A percentile compares a stretch with the other conserved stretches of the same genome.
Conservation (phyloP, 1,139 yeast species). For the Entelexis paramagnoliae region DNA sequence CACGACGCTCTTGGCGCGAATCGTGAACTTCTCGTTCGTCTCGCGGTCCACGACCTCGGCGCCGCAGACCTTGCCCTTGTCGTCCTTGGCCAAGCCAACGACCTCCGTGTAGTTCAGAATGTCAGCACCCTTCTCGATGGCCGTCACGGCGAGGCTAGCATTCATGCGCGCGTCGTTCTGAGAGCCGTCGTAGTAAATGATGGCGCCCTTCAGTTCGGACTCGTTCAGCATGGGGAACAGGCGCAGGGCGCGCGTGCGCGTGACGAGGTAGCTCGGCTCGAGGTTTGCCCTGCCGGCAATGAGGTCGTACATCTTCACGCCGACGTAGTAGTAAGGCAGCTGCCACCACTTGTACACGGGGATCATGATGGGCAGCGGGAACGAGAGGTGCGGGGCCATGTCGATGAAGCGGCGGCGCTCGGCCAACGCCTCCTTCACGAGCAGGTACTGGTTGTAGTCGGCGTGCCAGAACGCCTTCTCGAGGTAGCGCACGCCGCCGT, state of each 20-base stretch:
- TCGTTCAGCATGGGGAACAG: slow-evolving; percentile 83
- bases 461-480: slow-evolving; percentile 85
- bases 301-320: slow-evolving; percentile 86
- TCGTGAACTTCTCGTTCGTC: slow-evolving; percentile 24
- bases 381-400: slow-evolving; percentile 87
- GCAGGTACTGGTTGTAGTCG: slow-evolving; percentile 81
- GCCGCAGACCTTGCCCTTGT: slow-evolving; percentile 53
- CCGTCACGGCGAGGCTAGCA: slow-evolving; percentile 74
- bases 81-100: slow-evolving; percentile 57
- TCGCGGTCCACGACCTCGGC: slow-evolving; percentile 68
- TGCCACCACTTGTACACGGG: slow-evolving; percentile 97
- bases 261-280: slow-evolving; percentile 64
- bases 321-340: slow-evolving; percentile 85
- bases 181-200: slow-evolving; percentile 91
- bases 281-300: slow-evolving; percentile 86
- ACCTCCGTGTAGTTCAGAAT: slow-evolving; percentile 82
- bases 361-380: slow-evolving; percentile 83
- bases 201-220: slow-evolving; percentile 71
- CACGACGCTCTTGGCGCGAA: slow-evolving; percentile 58
- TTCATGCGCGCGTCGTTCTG: slow-evolving; percentile 92
- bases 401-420: slow-evolving; percentile 83
- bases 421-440: slow-evolving; percentile 87
- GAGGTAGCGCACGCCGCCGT: slow-evolving; percentile 91
- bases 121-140: slow-evolving; percentile 80
- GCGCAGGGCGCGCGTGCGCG: slow-evolving; percentile 57